Evolutionary conservation across 805 yeast species (phyloP).

Genomic region (Ogataea trehaloabstinens): DNA sequence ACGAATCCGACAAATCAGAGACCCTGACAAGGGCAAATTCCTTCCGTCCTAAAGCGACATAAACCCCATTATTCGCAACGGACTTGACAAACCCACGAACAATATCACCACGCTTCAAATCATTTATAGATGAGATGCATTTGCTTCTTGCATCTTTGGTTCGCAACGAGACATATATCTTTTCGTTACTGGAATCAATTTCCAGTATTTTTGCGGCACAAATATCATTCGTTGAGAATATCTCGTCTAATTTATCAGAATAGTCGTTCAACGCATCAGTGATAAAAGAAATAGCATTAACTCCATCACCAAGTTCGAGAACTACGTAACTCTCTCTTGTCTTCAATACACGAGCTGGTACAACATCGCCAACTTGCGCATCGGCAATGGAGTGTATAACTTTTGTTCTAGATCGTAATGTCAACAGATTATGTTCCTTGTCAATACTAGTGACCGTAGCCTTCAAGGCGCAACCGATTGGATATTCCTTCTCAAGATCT

Average conservation of each 20-base stretch:
- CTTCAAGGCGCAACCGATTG: conserved; percentile 69
- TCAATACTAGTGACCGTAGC: conserved; percentile 57
- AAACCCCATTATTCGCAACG: conserved; percentile 72
- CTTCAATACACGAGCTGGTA: conserved; percentile 63
- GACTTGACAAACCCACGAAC: conserved; percentile 80
- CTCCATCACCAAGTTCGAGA: conserved; percentile 64
- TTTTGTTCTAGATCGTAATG: conserved; percentile 48
- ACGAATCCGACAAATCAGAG: conserved; percentile 77
- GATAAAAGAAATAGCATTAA: conserved; percentile 63
- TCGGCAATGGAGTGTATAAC: conserved; percentile 43
- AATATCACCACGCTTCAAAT: conserved; percentile 65
- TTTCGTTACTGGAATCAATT: conserved; percentile 47
- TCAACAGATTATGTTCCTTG: conserved; percentile 47
- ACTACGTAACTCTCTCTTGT: conserved; percentile 59
- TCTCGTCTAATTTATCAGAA: conserved; percentile 48
- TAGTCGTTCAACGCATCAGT: conserved; percentile 79
- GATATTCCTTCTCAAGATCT: conserved; percentile 55
- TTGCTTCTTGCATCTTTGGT: conserved; percentile 50
- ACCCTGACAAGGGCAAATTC: conserved; percentile 79
- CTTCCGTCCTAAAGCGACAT: conserved; percentile 68
- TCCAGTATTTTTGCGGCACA: conserved; percentile 55
- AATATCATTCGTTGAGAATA: conserved; percentile 49
- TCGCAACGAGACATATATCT: conserved; percentile 64
- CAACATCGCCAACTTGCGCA: conserved; percentile 49
- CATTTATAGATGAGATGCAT: conserved; percentile 45